These are phyloP conservation scores for Suillus sp. DNA, from an alignment of 768 basidiomycete species.

Conservation along the genomic window DNA sequence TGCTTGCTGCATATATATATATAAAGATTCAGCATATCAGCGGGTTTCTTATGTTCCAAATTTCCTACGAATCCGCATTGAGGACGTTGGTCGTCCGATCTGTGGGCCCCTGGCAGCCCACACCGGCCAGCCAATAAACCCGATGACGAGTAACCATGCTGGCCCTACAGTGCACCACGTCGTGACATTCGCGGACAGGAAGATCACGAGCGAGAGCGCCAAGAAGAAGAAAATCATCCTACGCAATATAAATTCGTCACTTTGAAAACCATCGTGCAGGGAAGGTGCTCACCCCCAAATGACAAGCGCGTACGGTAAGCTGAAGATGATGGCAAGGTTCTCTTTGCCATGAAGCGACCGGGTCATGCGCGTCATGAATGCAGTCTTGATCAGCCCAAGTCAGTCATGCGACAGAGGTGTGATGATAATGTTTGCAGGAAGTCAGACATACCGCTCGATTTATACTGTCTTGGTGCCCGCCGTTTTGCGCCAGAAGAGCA, in stretches of 20 bases:
- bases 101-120: not conserved
- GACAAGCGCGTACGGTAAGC: slow-evolving; percentile 51
- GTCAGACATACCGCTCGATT: slow-evolving; percentile 40
- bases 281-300: slow-evolving; percentile 50
- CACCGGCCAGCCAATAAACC: slow-evolving; percentile 7
- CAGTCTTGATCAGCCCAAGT: not conserved
- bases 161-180: slow-evolving; percentile 6
- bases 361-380: slow-evolving; percentile 18
- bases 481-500: slow-evolving; percentile 12
- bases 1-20: not conserved
- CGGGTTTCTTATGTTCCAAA: not conserved
- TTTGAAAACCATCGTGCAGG: not conserved
- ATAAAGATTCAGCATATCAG: not conserved
- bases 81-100: not conserved
- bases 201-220: slow-evolving; percentile 13
- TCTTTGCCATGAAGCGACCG: slow-evolving; percentile 39
- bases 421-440: not conserved
- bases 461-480: slow-evolving; percentile 39
- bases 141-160: slow-evolving; percentile 8
- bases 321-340: slow-evolving; percentile 48
- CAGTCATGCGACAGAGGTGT: not conserved
- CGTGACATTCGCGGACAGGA: not conserved
- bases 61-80: not conserved
- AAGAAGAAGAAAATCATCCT: slow-evolving; percentile 17
- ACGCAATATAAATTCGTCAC: not conserved